Evolutionary conservation across 441 rosid genomes (phyloP).

Genomic region (Dalechampia spathulata): DNA sequence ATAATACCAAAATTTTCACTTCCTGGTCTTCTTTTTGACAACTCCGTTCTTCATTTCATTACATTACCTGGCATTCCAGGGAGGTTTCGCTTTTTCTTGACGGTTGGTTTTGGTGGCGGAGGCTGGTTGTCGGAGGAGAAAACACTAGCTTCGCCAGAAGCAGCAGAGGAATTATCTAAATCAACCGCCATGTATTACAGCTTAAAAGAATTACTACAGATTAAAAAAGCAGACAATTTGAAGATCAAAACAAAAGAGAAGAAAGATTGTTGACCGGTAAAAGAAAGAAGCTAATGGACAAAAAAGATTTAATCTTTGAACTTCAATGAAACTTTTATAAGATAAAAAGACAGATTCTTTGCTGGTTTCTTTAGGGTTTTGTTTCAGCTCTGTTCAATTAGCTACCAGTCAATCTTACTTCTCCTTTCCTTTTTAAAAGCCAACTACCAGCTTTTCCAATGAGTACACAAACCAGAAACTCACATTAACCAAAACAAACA

Average conservation of each 20-base stretch:
- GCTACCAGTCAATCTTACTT: constrained; percentile 74
- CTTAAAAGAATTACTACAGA: background rate
- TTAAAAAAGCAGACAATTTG: constrained; percentile 3
- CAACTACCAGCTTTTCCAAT: constrained; percentile 59
- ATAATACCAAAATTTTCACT: too few species aligned
- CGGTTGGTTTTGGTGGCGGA: constrained; percentile 29
- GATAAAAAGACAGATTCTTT: too few species aligned
- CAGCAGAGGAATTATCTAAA: constrained; percentile 71
- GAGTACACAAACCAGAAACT: constrained; percentile 23
- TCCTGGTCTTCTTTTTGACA: too few species aligned
- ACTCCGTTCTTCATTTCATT: too few species aligned
- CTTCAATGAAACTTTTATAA: too few species aligned
- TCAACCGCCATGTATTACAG: constrained; percentile 54
- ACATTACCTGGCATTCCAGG: constrained; percentile 99
- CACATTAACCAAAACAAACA: constrained; percentile 30
- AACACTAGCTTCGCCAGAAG: constrained; percentile 89
- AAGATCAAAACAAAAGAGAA: constrained; percentile 24
- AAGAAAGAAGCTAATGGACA: too few species aligned
- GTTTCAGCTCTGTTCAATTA: too few species aligned
- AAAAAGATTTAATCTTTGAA: too few species aligned
- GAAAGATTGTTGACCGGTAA: too few species aligned
- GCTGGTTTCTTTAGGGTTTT: constrained; percentile 25
- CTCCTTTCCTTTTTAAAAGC: constrained; percentile 22
- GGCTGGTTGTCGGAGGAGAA: constrained; percentile 71
- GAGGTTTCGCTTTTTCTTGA: constrained; percentile 89